phyloP scores from a whole-genome alignment of 768 basidiomycete species.

The Crassisporium funariophilum region DNA sequence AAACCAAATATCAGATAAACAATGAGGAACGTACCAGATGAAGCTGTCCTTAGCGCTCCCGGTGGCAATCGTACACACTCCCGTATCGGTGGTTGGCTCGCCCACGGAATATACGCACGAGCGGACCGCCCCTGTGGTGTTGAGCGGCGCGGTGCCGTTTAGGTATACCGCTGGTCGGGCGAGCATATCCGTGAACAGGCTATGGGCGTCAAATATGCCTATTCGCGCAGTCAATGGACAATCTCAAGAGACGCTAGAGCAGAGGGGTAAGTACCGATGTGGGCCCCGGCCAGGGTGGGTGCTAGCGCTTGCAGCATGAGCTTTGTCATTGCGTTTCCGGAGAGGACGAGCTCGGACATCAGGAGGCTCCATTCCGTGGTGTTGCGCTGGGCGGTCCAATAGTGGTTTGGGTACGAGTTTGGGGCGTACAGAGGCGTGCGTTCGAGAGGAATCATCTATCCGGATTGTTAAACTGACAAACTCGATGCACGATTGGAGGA shows the following conservation, averaged over 20 bases:
- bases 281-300: constrained; percentile 50
- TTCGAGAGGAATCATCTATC: constrained; percentile 60
- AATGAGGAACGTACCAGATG: constrained; percentile 49
- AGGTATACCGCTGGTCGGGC: constrained; percentile 51
- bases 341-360: constrained; percentile 53
- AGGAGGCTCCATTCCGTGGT: constrained; percentile 58
- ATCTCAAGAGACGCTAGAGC: background rate
- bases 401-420: constrained; percentile 48
- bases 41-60: constrained; percentile 57
- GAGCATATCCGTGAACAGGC: constrained; percentile 63
- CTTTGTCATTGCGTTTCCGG: constrained; percentile 53
- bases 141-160: constrained; percentile 64
- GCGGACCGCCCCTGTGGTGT: constrained; percentile 54
- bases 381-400: constrained; percentile 52
- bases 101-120: constrained; percentile 47
- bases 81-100: constrained; percentile 24
- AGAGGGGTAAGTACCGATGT: constrained; percentile 48
- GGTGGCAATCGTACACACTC: constrained; percentile 36
- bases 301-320: constrained; percentile 51
- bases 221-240: no score
- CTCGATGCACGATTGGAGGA: background rate
- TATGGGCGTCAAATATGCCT: constrained; percentile 66
- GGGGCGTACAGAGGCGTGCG: constrained; percentile 47
- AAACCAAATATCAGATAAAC: constrained; percentile 1
- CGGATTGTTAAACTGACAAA: background rate